Evolutionary conservation across 192 early-diverging fungal species (phyloP).

Genomic region (Backusella macrospora): DNA sequence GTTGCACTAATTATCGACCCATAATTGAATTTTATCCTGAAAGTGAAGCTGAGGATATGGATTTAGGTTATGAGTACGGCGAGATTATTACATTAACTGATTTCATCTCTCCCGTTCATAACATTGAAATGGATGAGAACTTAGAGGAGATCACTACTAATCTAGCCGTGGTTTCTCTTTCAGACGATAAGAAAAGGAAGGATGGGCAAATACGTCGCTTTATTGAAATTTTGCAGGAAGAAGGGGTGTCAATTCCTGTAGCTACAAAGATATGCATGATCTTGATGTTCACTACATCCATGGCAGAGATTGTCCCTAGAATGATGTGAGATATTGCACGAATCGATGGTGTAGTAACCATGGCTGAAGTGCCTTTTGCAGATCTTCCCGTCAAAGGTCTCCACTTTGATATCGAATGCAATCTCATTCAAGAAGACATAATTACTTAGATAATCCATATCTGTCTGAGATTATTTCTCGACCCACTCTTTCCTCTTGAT

Average conservation of each 20-base stretch:
- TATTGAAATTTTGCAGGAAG: too few species aligned
- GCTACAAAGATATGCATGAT: background rate
- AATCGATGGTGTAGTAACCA: slow-evolving; percentile 15
- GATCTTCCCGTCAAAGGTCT: slow-evolving; percentile 17
- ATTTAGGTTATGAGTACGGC: background rate
- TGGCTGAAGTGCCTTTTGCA: slow-evolving; percentile 11
- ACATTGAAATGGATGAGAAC: too few species aligned
- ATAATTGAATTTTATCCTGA: slow-evolving; percentile 6
- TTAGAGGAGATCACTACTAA: background rate
- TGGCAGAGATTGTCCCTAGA: slow-evolving; percentile 5
- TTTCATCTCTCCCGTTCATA: too few species aligned
- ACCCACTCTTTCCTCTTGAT: slow-evolving; percentile 15
- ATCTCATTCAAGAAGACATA: slow-evolving; percentile 7
- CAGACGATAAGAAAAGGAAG: too few species aligned
- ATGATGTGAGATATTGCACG: slow-evolving; percentile 6
- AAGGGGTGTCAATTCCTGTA: too few species aligned
- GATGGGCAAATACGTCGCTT: too few species aligned
- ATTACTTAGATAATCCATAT: slow-evolving; percentile 20
- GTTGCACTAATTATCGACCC: slow-evolving; percentile 9
- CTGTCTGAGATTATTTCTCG: slow-evolving; percentile 17
- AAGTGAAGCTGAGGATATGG: slow-evolving; percentile 5
- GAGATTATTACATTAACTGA: background rate
- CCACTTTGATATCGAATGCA: slow-evolving; percentile 20
- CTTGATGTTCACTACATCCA: slow-evolving; percentile 6
- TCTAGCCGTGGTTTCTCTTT: background rate